Conservation (phyloP, 768 basidiomycete species). For the Russula sp. region DNA sequence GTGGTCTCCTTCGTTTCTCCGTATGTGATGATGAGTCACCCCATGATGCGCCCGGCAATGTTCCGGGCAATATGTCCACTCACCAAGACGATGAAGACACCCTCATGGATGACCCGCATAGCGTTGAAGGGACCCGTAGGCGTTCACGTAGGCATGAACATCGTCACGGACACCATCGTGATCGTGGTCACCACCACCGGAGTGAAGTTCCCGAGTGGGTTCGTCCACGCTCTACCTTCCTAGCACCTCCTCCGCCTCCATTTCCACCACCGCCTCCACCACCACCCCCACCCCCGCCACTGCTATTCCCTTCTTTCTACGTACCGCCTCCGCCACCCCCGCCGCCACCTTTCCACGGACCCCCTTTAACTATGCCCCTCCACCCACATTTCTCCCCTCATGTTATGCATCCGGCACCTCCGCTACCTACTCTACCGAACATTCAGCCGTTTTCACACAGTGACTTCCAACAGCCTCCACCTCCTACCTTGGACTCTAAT, state of each 20-base stretch:
- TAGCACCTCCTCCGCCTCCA: slow-evolving; percentile 9
- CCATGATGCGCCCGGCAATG: slow-evolving; percentile 5
- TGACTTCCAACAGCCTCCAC: not conserved
- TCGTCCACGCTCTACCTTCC: slow-evolving; percentile 16
- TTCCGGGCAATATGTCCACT: not conserved
- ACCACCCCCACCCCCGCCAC: slow-evolving; percentile 21
- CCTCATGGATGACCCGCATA: not conserved
- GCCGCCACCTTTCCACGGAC: slow-evolving; percentile 3
- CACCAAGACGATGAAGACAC: slow-evolving; percentile 4
- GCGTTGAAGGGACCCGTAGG: not conserved
- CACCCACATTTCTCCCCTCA: slow-evolving; percentile 1
- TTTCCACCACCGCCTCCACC: slow-evolving; percentile 2
- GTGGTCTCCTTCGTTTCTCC: slow-evolving; percentile 56
- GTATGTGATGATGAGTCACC: slow-evolving; percentile 51
- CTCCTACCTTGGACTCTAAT: not conserved
- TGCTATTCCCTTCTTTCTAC: slow-evolving; percentile 21
- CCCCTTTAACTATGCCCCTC: not conserved
- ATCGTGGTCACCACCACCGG: slow-evolving; percentile 2
- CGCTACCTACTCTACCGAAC: slow-evolving; percentile 16
- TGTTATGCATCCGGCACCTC: slow-evolving; percentile 22
- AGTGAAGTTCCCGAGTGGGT: slow-evolving; percentile 9
- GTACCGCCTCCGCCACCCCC: slow-evolving; percentile 8
- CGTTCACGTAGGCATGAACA: slow-evolving; percentile 9
- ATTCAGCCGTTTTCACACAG: not conserved
- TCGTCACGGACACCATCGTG: slow-evolving; percentile 10